A percentile compares a stretch with the other conserved stretches of the same genome.
phyloP scores from a whole-genome alignment of 139 green algal genomes.

The Chlamydomonas eustigma region DNA sequence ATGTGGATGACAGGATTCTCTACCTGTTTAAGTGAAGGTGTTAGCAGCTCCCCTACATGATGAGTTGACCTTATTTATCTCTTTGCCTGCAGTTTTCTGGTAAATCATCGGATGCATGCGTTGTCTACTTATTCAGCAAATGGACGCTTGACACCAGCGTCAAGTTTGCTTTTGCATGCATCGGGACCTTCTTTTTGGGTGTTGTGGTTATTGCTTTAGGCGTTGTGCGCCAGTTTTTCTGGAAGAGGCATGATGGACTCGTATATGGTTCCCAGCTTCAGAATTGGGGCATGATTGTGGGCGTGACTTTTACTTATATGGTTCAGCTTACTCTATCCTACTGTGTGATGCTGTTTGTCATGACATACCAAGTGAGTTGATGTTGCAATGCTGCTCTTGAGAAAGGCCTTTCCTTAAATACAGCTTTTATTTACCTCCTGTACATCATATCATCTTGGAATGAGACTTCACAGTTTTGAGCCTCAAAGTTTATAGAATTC shows the following conservation, averaged over 20 bases:
- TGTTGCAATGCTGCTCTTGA: too few relatives aligned
- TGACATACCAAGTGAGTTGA: slow-evolving; percentile 4
- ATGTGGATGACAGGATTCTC: neutral
- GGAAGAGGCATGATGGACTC: neutral
- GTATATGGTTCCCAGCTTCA: neutral
- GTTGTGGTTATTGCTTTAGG: neutral
- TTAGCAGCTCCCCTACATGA: too few relatives aligned
- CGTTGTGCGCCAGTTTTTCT: neutral
- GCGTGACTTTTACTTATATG: neutral
- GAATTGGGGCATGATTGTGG: neutral
- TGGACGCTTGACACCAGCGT: slow-evolving; percentile 22
- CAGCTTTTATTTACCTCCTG: too few relatives aligned
- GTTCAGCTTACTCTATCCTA: slow-evolving; percentile 1
- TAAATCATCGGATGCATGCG: slow-evolving; percentile 13
- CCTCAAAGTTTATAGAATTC: too few relatives aligned
- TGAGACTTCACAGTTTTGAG: too few relatives aligned
- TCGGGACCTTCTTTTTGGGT: slow-evolving; percentile 31
- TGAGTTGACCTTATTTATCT: too few relatives aligned
- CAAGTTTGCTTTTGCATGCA: slow-evolving; percentile 33
- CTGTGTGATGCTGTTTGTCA: slow-evolving; percentile 9
- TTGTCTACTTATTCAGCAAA: slow-evolving; percentile 29
- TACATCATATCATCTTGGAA: too few relatives aligned
- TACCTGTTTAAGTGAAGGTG: too few relatives aligned
- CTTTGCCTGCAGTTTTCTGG: neutral
- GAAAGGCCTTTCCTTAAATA: too few relatives aligned